phyloP scores from a whole-genome alignment of 345 rosid species.

The Euphorbia peplus region DNA sequence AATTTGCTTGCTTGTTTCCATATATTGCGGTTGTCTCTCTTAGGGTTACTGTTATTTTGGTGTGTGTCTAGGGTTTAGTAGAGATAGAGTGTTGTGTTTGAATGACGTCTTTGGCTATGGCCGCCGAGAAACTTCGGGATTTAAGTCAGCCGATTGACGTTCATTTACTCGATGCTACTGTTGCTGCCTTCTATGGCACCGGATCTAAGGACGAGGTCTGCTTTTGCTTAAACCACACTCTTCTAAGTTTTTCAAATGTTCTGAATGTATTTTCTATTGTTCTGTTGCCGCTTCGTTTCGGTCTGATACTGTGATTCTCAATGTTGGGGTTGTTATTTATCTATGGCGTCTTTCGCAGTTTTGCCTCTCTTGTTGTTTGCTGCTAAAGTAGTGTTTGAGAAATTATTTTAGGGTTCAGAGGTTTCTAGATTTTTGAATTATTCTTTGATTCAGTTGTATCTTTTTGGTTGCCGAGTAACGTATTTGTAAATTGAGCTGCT shows the following conservation, averaged over 20 bases:
- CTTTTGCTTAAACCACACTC: background rate
- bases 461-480: background rate
- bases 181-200: conserved; percentile 99
- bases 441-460: too few species aligned
- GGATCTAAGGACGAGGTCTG: conserved; percentile 99
- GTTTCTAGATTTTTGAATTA: too few species aligned
- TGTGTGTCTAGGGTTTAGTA: conserved; percentile 37
- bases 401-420: too few species aligned
- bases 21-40: conserved; percentile 28
- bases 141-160: conserved; percentile 96
- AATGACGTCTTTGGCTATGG: conserved; percentile 53
- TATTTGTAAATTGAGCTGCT: background rate
- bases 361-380: background rate
- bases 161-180: conserved; percentile 85
- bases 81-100: background rate
- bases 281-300: background rate
- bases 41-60: conserved; percentile 42
- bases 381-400: too few species aligned
- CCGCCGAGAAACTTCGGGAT: conserved; percentile 94
- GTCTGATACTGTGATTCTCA: background rate
- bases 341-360: background rate
- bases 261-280: background rate
- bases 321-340: background rate
- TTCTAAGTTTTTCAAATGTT: background rate
- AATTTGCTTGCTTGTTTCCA: background rate